phyloP scores from a whole-genome alignment of 371 early-diverging fungal species.

The Mortierella polycephala region DNA sequence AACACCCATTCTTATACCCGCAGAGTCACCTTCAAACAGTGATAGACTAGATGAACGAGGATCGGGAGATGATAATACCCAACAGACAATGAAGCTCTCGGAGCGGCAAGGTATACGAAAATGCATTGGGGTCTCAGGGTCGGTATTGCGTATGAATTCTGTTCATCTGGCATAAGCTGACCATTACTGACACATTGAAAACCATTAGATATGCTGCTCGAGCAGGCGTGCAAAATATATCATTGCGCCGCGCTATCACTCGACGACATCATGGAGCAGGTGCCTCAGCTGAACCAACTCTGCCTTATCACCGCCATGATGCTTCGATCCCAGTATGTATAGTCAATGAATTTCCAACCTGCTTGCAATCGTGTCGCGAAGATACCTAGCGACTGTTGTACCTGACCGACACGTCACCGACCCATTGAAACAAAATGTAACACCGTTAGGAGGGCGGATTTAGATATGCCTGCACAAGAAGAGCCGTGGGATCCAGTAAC shows the following conservation, averaged over 20 bases:
- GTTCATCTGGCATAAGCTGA: too few species aligned
- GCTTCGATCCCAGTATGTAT: constrained; percentile 33
- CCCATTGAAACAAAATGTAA: too few species aligned
- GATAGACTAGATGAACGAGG: constrained; percentile 15
- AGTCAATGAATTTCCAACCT: too few species aligned
- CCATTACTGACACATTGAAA: background rate
- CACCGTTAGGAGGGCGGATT: constrained; percentile 19
- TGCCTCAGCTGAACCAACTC: constrained; percentile 44
- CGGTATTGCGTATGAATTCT: too few species aligned
- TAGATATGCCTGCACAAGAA: constrained; percentile 16
- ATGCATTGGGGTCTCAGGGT: too few species aligned
- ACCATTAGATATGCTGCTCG: constrained; percentile 50
- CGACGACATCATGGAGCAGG: constrained; percentile 41
- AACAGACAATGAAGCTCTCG: constrained; percentile 44
- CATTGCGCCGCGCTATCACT: constrained; percentile 24
- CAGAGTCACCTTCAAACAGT: constrained; percentile 14
- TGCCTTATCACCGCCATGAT: constrained; percentile 47
- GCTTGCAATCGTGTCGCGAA: background rate
- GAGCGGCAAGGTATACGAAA: constrained; percentile 39
- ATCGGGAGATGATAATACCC: constrained; percentile 2
- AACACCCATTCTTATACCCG: constrained; percentile 25
- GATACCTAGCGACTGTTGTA: background rate
- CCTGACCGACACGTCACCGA: too few species aligned
- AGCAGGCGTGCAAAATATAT: constrained; percentile 42
- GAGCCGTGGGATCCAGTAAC: constrained; percentile 52